Evolutionary conservation across 306 rosid genomes (phyloP), one percentile per base, ranked within the genome.

Genomic region (Lathyrus aphaca): DNA sequence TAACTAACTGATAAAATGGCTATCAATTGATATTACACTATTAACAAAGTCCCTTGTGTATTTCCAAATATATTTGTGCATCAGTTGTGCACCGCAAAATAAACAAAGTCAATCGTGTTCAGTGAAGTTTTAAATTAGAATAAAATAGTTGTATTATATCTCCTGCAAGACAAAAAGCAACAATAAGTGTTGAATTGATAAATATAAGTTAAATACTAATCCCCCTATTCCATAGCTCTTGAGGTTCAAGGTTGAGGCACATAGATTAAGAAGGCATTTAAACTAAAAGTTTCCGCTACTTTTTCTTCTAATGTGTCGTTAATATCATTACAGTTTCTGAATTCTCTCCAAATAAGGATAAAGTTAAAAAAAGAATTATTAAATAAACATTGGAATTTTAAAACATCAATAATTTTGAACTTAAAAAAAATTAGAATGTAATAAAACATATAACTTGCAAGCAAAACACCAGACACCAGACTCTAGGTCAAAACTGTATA

Each of bases 21-120:
- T n/a, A 66, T 29, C 21, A 16, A 68, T 21, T 50, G 21, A 49
- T 67, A 50, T 67, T 69, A 21, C 53, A 69, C 23, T 21, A 54
- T 39, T 23, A 53, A 39, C 10, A 68, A 42, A 68, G 18, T 2
- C 55, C 25, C 48, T 9, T 49, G 70, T 49, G 21, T 49, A 49
- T 32, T 1, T 49, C 29, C 35, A 67, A 30, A 67, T 17, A 10
- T 54, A 17, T 49, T 11, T 16, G 27, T 17, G 16, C 16, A 29
- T 16, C 46, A 66, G 29, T 23, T 46, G 30, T 54, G 72, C 37
- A 21, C 19, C 60, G n/a, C 18, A 51, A 56, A 56, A 56, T 13
- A 56, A 5, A 56, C n/a, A 37, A 56, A 56, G 38, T 12, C 39
- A 56, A 14, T 10, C 39, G 27, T 6, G 38, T 56, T 29, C 14